A percentile compares a stretch with the other conserved stretches of the same genome.
These are phyloP conservation scores for Glycine latifolia DNA, from an alignment of 306 rosid genomes.

Conservation along the genomic window DNA sequence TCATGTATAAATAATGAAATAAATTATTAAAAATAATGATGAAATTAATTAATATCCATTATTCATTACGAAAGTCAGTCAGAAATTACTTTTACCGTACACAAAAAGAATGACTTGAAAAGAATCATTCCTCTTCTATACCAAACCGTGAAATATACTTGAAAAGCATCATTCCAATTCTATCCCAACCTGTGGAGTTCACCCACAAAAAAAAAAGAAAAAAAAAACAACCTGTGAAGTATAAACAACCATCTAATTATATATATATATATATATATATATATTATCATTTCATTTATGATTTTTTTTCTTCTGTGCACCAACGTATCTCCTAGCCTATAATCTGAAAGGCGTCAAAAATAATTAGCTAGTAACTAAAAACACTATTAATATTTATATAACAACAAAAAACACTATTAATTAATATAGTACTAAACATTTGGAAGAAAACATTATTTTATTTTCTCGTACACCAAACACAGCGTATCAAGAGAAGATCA, in stretches of 20 bases:
- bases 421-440: too few species aligned
- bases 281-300: neutral
- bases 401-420: too few species aligned
- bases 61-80: neutral
- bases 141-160: constrained; percentile 2
- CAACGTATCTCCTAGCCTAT: neutral
- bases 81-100: constrained; percentile 1
- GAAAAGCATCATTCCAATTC: neutral
- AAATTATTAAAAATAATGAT: too few species aligned
- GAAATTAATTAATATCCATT: neutral
- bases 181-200: neutral
- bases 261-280: neutral
- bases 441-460: too few species aligned
- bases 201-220: too few species aligned
- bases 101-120: neutral
- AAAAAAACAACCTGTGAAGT: neutral
- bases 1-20: neutral
- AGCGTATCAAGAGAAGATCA: neutral
- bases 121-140: neutral
- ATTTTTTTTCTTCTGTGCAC: neutral
- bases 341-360: neutral
- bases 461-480: neutral
- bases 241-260: neutral
- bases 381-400: too few species aligned
- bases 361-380: neutral